phyloP scores from a whole-genome alignment of 805 yeast species.

The Saccharomycopsis lassenensis region DNA sequence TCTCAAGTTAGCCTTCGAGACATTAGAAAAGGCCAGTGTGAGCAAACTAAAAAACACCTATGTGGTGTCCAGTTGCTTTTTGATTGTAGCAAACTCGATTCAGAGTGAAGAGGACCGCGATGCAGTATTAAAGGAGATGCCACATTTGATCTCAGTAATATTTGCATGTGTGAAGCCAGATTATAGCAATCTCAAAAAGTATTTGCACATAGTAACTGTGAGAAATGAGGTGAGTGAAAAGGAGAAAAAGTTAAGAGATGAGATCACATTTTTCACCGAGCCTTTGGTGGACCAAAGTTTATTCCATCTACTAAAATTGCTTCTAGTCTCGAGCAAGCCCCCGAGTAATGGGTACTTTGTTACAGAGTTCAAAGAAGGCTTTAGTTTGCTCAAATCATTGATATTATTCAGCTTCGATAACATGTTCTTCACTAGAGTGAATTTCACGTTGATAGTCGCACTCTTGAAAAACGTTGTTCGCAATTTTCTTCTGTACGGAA shows the following conservation, averaged over 20 bases:
- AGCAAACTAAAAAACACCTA: conserved; percentile 3
- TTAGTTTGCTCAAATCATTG: conserved; percentile 2
- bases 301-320: conserved; percentile 14
- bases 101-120: conserved; percentile 8
- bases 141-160: conserved; percentile 6
- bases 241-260: not conserved
- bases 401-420: conserved; percentile 13
- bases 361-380: conserved; percentile 5
- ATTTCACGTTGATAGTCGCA: conserved; percentile 10
- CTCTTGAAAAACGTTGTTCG: conserved; percentile 12
- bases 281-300: conserved; percentile 16
- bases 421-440: conserved; percentile 13
- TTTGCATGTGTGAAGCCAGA: conserved; percentile 2
- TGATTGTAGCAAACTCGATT: conserved; percentile 15
- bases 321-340: conserved; percentile 3
- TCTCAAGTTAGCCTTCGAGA: conserved; percentile 1
- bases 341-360: not conserved
- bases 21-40: not conserved
- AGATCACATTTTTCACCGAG: conserved; percentile 14
- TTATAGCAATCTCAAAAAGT: not conserved
- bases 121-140: conserved; percentile 1
- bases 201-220: not conserved
- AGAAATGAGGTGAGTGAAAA: not conserved
- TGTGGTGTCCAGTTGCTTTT: conserved; percentile 5
- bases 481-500: conserved; percentile 7